phyloP scores from a whole-genome alignment of 768 basidiomycete species.

The Trametes gibbosa region DNA sequence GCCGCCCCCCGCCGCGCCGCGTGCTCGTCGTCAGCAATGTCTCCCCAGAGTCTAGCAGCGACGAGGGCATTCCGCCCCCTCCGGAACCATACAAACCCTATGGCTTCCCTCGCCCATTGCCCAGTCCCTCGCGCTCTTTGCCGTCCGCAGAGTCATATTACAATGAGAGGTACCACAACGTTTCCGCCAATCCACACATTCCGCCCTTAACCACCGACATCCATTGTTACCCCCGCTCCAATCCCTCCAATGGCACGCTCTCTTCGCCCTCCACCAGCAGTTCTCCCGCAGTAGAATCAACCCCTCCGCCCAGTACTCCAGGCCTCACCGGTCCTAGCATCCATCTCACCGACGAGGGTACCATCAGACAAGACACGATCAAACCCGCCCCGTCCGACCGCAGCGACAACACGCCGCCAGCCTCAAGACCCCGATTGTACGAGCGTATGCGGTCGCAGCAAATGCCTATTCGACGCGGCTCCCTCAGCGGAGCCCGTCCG shows the following conservation, averaged over 20 bases:
- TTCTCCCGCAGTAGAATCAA: conserved; percentile 62
- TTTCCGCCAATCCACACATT: conserved; percentile 13
- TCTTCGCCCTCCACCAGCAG: conserved; percentile 70
- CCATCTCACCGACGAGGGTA: conserved; percentile 37
- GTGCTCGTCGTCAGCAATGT: conserved; percentile 57
- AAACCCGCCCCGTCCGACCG: conserved; percentile 17
- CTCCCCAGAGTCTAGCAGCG: conserved; percentile 45
- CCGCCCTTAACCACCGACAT: conserved; percentile 41
- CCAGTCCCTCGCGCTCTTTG: conserved; percentile 30
- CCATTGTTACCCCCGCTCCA: conserved; percentile 36
- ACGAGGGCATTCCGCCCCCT: conserved; percentile 30
- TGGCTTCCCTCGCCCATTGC: conserved; percentile 25
- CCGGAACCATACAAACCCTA: conserved; percentile 25
- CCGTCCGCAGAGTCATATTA: conserved; percentile 20
- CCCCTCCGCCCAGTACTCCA: conserved; percentile 72
- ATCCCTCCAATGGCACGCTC: conserved; percentile 57
- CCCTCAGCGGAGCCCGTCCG: conserved; percentile 28
- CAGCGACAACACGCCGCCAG: conserved; percentile 27
- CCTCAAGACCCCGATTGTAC: conserved; percentile 20
- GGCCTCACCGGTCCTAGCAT: conserved; percentile 46
- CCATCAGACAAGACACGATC: conserved; percentile 32
- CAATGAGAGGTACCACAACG: neutral
- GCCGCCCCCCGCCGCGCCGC: conserved; percentile 27
- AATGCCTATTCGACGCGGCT: conserved; percentile 22
- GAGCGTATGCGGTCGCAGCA: conserved; percentile 25